Evolutionary conservation across 768 basidiomycete genomes (phyloP), one percentile per base, ranked within the genome.

Genomic region (Pulveroboletus sp.): DNA sequence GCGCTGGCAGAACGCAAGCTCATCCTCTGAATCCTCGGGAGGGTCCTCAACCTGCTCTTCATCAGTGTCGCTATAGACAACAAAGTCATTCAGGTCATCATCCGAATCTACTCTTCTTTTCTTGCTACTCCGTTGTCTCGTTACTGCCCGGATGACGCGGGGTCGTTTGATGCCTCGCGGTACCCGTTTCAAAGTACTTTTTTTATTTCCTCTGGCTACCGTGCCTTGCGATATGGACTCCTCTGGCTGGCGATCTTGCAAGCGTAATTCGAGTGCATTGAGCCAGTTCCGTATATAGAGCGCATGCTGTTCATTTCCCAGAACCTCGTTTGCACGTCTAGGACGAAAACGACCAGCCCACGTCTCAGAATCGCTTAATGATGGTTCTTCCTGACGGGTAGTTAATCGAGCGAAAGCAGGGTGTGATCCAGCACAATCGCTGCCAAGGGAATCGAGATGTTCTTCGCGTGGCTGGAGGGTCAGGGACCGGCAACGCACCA

Each of bases 261-360:
- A 65, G n/a, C 79, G 77, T 20, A 92, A 58, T 52, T 81, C 79
- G 12, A 90, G 75, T n/a, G 86, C 82, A 21, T 68, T 67, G 40
- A 94, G 73, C 92, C 92, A 94, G 43, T 87, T 80, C 33, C 86
- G 79, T 46, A 94, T 72, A 65, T 85, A 89, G 23, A 73, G 57
- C 1, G 91, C 85, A 41, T 80, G 78, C 9, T 67, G 62, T 63
- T 89, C 82, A 60, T 93, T 94, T 7, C 90, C 90, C 1, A 95
- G 72, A 4, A 93, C 81, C 51, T 94, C 80, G 20, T 78, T 75
- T 12, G 90, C 90, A 35, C 75, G 70, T 44, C 75, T 76, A 21
- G 93, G 93, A 17, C 79, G 81, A 79, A 87, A 94, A 57, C 79
- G 85, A 39, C 85, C 80, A 17, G 76, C 68, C 90, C 92, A 94